A percentile compares a stretch with the other conserved stretches of the same genome.
phyloP scores from a whole-genome alignment of 495 filamentous ascomycete species.

The Penicillium tannophilum region DNA sequence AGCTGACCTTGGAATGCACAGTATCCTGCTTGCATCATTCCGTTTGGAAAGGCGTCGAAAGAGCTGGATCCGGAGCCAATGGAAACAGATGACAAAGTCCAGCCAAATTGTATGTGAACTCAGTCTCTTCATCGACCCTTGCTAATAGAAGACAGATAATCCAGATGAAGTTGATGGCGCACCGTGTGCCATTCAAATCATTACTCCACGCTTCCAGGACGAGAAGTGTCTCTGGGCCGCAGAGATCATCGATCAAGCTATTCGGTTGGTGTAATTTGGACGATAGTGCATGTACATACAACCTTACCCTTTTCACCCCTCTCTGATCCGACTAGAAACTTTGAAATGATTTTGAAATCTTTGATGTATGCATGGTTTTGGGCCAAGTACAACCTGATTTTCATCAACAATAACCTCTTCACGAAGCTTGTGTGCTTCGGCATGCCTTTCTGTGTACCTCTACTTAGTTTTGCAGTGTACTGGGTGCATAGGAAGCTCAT shows the following conservation, averaged over 20 bases:
- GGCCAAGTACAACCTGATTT: no score
- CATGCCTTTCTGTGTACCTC: no score
- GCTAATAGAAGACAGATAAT: conserved; percentile 28
- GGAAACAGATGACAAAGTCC: conserved; percentile 23
- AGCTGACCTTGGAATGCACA: conserved; percentile 11
- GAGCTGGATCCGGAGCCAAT: conserved; percentile 39
- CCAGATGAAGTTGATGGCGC: conserved; percentile 38
- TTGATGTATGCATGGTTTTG: no score
- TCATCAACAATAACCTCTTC: no score
- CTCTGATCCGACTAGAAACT: no score
- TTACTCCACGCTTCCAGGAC: conserved; percentile 44
- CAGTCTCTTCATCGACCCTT: not conserved
- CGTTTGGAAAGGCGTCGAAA: conserved; percentile 33
- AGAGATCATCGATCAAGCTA: conserved; percentile 35
- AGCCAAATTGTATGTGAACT: conserved; percentile 38
- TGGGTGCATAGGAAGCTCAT: no score
- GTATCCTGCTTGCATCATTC: conserved; percentile 41
- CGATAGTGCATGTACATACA: no score
- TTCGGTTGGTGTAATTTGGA: conserved; percentile 4
- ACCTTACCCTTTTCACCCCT: no score
- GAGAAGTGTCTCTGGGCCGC: conserved; percentile 43
- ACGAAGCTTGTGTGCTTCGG: no score
- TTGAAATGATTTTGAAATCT: no score
- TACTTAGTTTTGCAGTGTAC: no score
- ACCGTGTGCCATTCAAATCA: conserved; percentile 42